Base-by-base conservation (phyloP, 345 rosid species). In the Raphanus raphanistrum region DNA sequence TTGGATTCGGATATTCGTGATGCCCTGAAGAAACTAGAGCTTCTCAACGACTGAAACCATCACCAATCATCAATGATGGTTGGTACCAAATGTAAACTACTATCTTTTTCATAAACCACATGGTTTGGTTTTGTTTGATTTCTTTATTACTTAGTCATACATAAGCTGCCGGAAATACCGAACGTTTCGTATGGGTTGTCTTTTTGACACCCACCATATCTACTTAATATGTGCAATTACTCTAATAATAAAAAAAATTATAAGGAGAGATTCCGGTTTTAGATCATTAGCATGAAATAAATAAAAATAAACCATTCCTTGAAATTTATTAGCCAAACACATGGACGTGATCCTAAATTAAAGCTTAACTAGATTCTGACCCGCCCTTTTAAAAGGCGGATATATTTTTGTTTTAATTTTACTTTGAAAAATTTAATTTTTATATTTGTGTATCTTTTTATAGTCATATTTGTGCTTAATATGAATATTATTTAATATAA, bases 11-110 rank as follows among this genome's bases (percentile, higher is more conserved):
- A 89, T 36, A 63, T 91, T 79, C 86, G 90, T 45, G 76, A 77
- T 16, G 85, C 90, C 50, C 71, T 93, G 89, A 84, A 84, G 85
- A 86, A 77, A 68, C 63, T 90, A 28, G 94, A 88, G 73, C 68
- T 88, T 32, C 79, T 87, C 63, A 65, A 81, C 25, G 85, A 67
- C 50, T 80, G 73, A 72, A 38, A 52, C 67, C 4, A 52, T 41
- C 48, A n/a, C 17, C 62, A 65, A 2, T 43, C 72, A 61, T 66
- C 68, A 66, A 48, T 61, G 63, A 48, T 61, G 69, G 58, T 73
- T 31, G 65, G 77, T 26, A 35, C 48, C 2, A 50, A 36, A 54
- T 62, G 66, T 2, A 41, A 79, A 54, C 43, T 55, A 54, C 43
- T 55, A 41, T 69, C 71, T 10, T 63, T 69, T 62, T 35, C 38